Conservation (phyloP, 306 rosid species). For the Glycyrrhiza uralensis region DNA sequence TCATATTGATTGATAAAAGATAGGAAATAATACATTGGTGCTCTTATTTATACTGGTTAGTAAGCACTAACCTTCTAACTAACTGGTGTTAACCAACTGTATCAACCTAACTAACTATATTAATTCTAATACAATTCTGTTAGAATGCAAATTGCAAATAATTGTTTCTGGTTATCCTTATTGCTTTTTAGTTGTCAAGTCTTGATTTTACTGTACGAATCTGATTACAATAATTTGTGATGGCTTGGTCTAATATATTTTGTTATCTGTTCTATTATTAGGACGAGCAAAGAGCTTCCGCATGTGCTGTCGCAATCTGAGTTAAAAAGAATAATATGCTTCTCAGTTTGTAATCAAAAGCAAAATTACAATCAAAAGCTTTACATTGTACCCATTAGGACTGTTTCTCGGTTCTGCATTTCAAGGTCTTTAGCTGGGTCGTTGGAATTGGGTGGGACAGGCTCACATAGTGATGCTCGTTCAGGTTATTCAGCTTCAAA, state of each 20-base stretch:
- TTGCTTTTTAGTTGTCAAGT: neutral
- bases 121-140: no score
- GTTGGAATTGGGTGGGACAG: slow-evolving; percentile 27
- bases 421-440: slow-evolving; percentile 44
- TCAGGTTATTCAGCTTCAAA: slow-evolving; percentile 40
- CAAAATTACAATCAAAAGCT: slow-evolving; percentile 36
- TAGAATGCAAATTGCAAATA: no score
- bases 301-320: slow-evolving; percentile 33
- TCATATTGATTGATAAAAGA: no score
- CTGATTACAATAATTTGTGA: neutral
- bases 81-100: no score
- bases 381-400: slow-evolving; percentile 37
- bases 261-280: slow-evolving; percentile 14
- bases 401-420: slow-evolving; percentile 22
- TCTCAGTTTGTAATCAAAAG: slow-evolving; percentile 38
- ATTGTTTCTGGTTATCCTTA: neutral
- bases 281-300: slow-evolving; percentile 42
- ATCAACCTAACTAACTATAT: no score
- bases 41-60: no score
- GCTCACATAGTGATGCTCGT: slow-evolving; percentile 18
- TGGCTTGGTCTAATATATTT: slow-evolving; percentile 13
- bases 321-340: slow-evolving; percentile 32
- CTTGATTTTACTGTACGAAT: neutral
- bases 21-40: no score
- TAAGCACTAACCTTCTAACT: no score